These are phyloP conservation scores for Xylaria bambusicola DNA, from an alignment of 495 filamentous ascomycete genomes.

Conservation along the genomic window DNA sequence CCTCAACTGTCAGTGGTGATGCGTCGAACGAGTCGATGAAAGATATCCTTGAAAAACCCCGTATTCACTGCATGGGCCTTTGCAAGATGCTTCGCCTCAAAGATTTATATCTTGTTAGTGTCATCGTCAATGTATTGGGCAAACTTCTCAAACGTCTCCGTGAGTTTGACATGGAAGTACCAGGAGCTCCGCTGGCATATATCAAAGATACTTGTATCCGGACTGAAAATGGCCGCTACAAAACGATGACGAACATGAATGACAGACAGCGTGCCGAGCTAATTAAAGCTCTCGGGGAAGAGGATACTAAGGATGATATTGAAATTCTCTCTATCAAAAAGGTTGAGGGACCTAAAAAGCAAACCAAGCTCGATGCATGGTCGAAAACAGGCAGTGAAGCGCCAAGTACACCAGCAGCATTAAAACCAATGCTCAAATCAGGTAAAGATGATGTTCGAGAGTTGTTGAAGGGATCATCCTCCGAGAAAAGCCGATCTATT, in stretches of 20 bases:
- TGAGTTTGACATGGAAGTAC: slow-evolving; percentile 68
- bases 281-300: slow-evolving; percentile 74
- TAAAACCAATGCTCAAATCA: slow-evolving; percentile 24
- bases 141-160: slow-evolving; percentile 72
- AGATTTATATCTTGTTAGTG: slow-evolving; percentile 77
- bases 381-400: slow-evolving; percentile 41
- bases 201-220: slow-evolving; percentile 58
- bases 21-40: slow-evolving; percentile 50
- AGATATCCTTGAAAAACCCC: slow-evolving; percentile 62
- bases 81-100: slow-evolving; percentile 82
- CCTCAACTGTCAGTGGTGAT: slow-evolving; percentile 43
- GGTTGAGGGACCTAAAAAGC: slow-evolving; percentile 57
- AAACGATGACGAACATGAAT: slow-evolving; percentile 70
- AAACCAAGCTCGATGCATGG: slow-evolving; percentile 67
- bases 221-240: slow-evolving; percentile 39
- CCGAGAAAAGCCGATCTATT: slow-evolving; percentile 38
- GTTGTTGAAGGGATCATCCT: slow-evolving; percentile 38
- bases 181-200: slow-evolving; percentile 58
- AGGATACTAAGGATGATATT: slow-evolving; percentile 58
- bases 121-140: slow-evolving; percentile 62
- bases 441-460: slow-evolving; percentile 37
- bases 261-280: slow-evolving; percentile 80
- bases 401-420: slow-evolving; percentile 23
- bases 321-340: slow-evolving; percentile 41
- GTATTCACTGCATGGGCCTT: slow-evolving; percentile 63